Evolutionary conservation across 768 basidiomycete genomes (phyloP).

Genomic region (Collybiopsis confluens): DNA sequence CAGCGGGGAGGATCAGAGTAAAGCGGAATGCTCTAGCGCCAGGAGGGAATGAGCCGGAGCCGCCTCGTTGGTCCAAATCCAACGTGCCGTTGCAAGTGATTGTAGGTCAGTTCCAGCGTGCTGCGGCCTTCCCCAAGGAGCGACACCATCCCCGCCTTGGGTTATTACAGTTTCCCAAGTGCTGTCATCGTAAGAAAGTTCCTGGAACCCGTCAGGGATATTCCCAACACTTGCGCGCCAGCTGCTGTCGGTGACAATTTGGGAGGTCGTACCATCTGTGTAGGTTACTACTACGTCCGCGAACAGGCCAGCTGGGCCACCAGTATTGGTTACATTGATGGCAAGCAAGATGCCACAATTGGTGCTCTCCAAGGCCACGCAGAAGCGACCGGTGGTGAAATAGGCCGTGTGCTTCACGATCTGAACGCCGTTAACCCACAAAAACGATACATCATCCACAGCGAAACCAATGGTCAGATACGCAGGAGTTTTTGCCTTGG

Average conservation of each 20-base stretch:
- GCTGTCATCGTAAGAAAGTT: constrained; percentile 15
- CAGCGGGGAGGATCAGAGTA: constrained; percentile 13
- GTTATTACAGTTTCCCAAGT: constrained; percentile 16
- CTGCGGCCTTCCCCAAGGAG: constrained; percentile 23
- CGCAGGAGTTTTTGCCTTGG: constrained; percentile 17
- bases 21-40: constrained; percentile 6
- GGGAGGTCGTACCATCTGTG: constrained; percentile 20
- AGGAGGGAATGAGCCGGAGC: constrained; percentile 11
- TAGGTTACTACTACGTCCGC: constrained; percentile 19
- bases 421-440: constrained; percentile 23
- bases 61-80: constrained; percentile 24
- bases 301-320: constrained; percentile 23
- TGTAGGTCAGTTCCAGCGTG: constrained; percentile 14
- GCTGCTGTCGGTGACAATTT: constrained; percentile 16
- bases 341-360: constrained; percentile 18
- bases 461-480: constrained; percentile 19
- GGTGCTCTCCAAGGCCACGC: constrained; percentile 11
- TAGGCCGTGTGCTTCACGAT: constrained; percentile 18
- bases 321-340: constrained; percentile 23
- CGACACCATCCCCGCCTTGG: constrained; percentile 16
- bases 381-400: constrained; percentile 12
- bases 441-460: constrained; percentile 23
- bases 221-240: constrained; percentile 18
- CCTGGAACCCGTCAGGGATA: constrained; percentile 21
- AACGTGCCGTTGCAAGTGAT: constrained; percentile 17